Conservation (phyloP, 1,284 basidiomycete genomes). For the Cryptococcus floricola region DNA sequence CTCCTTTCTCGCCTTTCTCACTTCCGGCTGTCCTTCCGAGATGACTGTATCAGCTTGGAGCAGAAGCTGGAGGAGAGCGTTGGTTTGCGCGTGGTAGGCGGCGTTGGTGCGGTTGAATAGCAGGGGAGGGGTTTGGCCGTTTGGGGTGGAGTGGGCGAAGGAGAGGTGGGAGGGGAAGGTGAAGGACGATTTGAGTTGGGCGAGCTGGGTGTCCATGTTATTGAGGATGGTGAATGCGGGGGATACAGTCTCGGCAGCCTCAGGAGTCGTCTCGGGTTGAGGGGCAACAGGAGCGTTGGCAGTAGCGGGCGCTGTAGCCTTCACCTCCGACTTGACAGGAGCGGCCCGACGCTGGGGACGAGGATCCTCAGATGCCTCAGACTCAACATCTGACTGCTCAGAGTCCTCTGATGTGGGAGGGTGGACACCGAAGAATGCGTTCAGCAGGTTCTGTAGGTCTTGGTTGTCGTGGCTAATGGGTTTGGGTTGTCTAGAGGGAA, state of each 20-base stretch:
- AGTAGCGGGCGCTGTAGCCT: too few relatives aligned
- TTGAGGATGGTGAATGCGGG: constrained; percentile 27
- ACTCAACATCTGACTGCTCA: neutral
- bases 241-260: constrained; percentile 8
- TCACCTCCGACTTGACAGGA: too few relatives aligned
- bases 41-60: constrained; percentile 64
- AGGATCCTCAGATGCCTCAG: too few relatives aligned
- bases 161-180: constrained; percentile 36
- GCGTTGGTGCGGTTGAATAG: constrained; percentile 55
- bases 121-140: constrained; percentile 21
- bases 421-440: constrained; percentile 1
- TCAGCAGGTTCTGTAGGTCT: constrained; percentile 31
- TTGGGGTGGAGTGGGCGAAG: constrained; percentile 26
- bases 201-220: constrained; percentile 30
- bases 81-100: constrained; percentile 59
- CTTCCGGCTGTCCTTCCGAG: constrained; percentile 58
- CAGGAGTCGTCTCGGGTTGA: neutral
- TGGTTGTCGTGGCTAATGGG: too few relatives aligned
- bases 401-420: neutral
- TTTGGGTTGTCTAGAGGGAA: neutral
- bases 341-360: too few relatives aligned
- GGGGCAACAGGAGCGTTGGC: neutral
- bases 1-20: constrained; percentile 59
- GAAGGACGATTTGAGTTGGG: constrained; percentile 24
- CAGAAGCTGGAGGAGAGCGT: constrained; percentile 60